These are phyloP conservation scores for Fraxinus sp. DNA, from an alignment of 305 asterid genomes.

Conservation along the genomic window DNA sequence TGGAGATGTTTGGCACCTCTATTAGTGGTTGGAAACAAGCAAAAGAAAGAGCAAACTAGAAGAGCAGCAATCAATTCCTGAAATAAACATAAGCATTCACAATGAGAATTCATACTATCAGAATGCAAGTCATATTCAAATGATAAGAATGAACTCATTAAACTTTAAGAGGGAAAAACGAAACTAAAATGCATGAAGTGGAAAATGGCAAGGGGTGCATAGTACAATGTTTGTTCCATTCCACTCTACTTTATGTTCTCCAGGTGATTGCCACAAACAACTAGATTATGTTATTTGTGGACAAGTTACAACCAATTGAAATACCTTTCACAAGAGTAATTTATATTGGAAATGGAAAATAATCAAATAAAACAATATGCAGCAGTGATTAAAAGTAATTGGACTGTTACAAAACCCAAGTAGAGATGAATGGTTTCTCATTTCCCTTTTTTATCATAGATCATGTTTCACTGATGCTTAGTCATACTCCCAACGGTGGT, in stretches of 20 bases:
- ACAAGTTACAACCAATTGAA: neutral
- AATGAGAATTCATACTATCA: neutral
- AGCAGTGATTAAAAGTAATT: too few relatives aligned
- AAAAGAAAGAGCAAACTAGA: conserved; percentile 77
- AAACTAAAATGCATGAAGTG: neutral
- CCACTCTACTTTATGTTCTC: neutral
- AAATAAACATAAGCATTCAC: conserved; percentile 20
- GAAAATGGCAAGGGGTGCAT: neutral
- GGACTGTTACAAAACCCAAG: too few relatives aligned
- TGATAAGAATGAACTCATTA: neutral
- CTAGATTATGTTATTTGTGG: neutral
- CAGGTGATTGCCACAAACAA: conserved; percentile 12
- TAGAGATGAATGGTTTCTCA: too few relatives aligned
- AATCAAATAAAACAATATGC: neutral
- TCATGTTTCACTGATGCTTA: too few relatives aligned
- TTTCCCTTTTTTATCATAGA: too few relatives aligned
- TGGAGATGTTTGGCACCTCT: conserved; percentile 69
- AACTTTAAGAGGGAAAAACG: conserved; percentile 7
- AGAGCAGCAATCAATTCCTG: conserved; percentile 91
- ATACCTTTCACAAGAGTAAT: neutral
- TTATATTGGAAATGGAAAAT: neutral
- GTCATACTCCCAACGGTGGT: too few relatives aligned
- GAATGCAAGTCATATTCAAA: neutral
- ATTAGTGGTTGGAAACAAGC: conserved; percentile 66
- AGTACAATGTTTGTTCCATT: neutral